phyloP scores from a whole-genome alignment of 495 filamentous ascomycete species.

The Chlorociboria aeruginascens region DNA sequence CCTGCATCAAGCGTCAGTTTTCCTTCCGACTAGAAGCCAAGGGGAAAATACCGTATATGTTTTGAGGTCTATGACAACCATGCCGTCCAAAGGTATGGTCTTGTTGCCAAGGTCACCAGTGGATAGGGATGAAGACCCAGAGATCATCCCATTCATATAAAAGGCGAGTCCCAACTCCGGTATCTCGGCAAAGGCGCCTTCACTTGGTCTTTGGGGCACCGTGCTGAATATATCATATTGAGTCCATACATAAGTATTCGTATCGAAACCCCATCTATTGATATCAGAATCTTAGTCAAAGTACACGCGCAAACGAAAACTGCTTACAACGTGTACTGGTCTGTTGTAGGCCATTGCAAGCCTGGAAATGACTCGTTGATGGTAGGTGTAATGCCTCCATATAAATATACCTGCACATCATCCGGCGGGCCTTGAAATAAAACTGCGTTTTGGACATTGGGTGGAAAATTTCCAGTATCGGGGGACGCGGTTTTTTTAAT shows the following conservation, averaged over 20 bases:
- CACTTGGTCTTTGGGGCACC: slow-evolving; percentile 22
- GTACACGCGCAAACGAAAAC: too few species aligned
- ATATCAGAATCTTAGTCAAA: too few species aligned
- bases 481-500: slow-evolving; percentile 22
- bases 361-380: slow-evolving; percentile 25
- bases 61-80: slow-evolving; percentile 26
- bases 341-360: slow-evolving; percentile 16
- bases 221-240: slow-evolving; percentile 25
- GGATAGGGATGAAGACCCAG: slow-evolving; percentile 20
- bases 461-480: slow-evolving; percentile 17
- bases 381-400: slow-evolving; percentile 25
- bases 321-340: slow-evolving; percentile 10
- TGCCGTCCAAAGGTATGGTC: slow-evolving; percentile 22
- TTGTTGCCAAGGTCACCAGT: slow-evolving; percentile 11
- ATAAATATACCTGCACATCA: slow-evolving; percentile 22
- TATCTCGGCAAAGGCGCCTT: slow-evolving; percentile 26
- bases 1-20: slow-evolving; percentile 14
- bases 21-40: too few species aligned
- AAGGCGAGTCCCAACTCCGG: slow-evolving; percentile 26
- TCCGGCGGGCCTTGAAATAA: slow-evolving; percentile 22
- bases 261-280: slow-evolving; percentile 18
- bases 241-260: slow-evolving; percentile 18
- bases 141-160: slow-evolving; percentile 30
- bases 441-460: slow-evolving; percentile 23
- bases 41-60: too few species aligned